Evolutionary conservation across 2,329 filamentous ascomycete genomes (phyloP).

Genomic region (Trichophyton benhamiae): DNA sequence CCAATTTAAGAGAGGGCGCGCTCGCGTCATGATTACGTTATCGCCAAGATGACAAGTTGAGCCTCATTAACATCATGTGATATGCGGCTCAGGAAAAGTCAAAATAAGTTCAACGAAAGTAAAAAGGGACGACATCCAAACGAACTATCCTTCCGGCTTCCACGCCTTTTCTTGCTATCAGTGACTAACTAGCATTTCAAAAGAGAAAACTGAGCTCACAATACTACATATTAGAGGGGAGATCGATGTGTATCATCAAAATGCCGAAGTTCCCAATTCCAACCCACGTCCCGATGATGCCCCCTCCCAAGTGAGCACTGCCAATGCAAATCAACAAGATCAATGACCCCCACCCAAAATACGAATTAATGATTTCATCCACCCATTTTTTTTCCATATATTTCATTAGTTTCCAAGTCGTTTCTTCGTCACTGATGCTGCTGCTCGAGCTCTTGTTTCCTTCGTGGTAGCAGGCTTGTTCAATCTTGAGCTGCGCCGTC

Average conservation of each 20-base stretch:
- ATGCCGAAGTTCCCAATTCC: not conserved
- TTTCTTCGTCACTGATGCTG: not conserved
- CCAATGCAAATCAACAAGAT: not conserved
- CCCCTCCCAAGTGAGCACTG: not conserved
- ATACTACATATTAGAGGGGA: not conserved
- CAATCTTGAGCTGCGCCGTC: not conserved
- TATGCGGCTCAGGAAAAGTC: too few species aligned
- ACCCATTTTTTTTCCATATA: not conserved
- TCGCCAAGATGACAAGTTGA: too few species aligned
- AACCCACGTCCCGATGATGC: not conserved
- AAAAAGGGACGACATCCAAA: not conserved
- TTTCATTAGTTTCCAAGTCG: not conserved
- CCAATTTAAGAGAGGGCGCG: too few species aligned
- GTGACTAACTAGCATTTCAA: not conserved
- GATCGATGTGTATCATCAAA: not conserved
- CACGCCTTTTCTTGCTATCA: not conserved
- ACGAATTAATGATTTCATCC: not conserved
- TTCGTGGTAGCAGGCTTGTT: not conserved
- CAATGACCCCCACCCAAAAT: not conserved
- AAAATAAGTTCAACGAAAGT: not conserved
- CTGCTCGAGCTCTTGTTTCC: not conserved
- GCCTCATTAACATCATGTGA: too few species aligned
- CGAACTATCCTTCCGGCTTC: not conserved
- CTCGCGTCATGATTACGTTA: too few species aligned
- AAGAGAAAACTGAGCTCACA: not conserved